These are phyloP conservation scores for Pichia heedii DNA, from an alignment of 805 yeast genomes.

Conservation along the genomic window DNA sequence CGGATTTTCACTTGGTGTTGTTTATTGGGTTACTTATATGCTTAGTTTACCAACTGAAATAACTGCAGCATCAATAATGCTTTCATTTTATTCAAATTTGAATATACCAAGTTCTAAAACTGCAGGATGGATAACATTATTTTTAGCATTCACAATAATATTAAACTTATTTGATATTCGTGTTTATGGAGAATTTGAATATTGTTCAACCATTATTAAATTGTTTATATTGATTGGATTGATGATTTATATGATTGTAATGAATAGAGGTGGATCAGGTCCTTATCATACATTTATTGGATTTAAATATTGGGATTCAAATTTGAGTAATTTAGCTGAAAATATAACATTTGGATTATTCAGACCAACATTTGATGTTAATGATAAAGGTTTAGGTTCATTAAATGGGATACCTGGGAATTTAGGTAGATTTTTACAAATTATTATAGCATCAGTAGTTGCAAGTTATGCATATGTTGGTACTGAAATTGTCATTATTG, in stretches of 20 bases:
- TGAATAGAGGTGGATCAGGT: conserved; percentile 51
- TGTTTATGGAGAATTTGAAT: conserved; percentile 68
- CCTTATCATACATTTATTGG: conserved; percentile 44
- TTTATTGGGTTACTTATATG: conserved; percentile 65
- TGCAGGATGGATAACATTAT: conserved; percentile 63
- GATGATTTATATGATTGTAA: conserved; percentile 54
- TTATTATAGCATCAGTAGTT: conserved; percentile 51
- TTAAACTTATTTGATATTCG: conserved; percentile 62
- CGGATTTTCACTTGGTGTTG: conserved; percentile 66
- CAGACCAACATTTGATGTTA: conserved; percentile 60
- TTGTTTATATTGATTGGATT: conserved; percentile 42
- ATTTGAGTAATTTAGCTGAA: conserved; percentile 38
- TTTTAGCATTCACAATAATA: conserved; percentile 36
- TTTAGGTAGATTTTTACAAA: conserved; percentile 50
- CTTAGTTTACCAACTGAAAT: conserved; percentile 72
- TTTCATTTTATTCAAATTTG: conserved; percentile 54
- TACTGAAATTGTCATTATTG: conserved; percentile 73
- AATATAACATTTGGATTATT: conserved; percentile 59
- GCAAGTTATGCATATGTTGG: conserved; percentile 75
- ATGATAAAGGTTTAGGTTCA: conserved; percentile 51
- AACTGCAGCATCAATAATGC: conserved; percentile 70
- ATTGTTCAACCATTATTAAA: conserved; percentile 49
- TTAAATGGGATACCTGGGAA: conserved; percentile 50
- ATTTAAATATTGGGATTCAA: conserved; percentile 57
- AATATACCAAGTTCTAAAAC: conserved; percentile 42